Evolutionary conservation across 495 filamentous ascomycete species (phyloP), one percentile per base, ranked within the genome.

Genomic region (Aspergillus sclerotiicarbonarius): DNA sequence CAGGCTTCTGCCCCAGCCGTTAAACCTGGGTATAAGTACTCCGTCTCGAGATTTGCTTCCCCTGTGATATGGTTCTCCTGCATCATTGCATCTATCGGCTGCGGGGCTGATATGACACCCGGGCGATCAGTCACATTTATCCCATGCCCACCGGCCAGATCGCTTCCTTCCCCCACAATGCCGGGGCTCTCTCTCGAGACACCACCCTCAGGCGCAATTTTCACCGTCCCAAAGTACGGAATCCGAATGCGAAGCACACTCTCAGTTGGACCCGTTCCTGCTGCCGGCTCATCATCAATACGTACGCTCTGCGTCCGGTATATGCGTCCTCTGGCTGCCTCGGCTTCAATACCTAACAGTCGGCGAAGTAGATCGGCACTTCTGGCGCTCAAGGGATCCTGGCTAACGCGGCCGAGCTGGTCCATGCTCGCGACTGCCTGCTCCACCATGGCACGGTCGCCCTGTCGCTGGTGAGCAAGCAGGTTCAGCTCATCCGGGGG

Each of bases 391-490:
- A 56, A 44, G 0, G 48, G 43, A 21, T 56, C 54, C 19, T 56
- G 44, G 8, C 49, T 44, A 0, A 56, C n/a, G 16, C 49, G 44
- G n/a, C 16, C 47, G 30, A 70, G 64, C 3, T 55, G 53, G 20
- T 76, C 69, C 62, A 80, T 69, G 37, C 62, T 62, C n/a, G 68
- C 69, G 1, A 77, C 62, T 3, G 68, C 63, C 21, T 68, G 66
- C 54, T 81, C 76, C 39, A 80, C 64, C 8, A 74, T 62, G 10
- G 67, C 75, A 15, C 76, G 72, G 51, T 81, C 76, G 47, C 71
- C 65, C 0, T 60, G 62, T 0, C 75, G 71, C 46, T 76, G 74
- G 50, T 80, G 73, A 4, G 62, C 67, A 10, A 80, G 66, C 18
- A 67, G 51, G 39, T 73, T 66, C 8, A 35, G 33, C 9, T 35